Conservation (phyloP, 140 eudicot species). For the Stevia rebaudiana region DNA sequence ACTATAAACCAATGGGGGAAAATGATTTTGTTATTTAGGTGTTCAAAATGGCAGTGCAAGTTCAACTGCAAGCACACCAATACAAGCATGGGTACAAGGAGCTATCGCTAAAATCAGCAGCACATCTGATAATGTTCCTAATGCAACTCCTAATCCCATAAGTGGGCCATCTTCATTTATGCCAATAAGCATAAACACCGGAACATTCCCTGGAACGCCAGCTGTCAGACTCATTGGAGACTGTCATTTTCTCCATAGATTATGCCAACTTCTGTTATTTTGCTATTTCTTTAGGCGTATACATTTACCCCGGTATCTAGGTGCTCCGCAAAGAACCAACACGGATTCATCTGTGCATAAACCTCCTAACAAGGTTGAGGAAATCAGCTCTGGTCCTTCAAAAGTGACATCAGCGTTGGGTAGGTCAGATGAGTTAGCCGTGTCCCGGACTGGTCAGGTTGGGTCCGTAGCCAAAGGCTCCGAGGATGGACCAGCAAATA, state of each 20-base stretch:
- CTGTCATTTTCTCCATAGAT: slow-evolving; percentile 88
- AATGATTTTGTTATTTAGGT: slow-evolving; percentile 41
- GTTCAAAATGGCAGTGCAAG: slow-evolving; percentile 71
- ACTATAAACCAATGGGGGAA: neutral
- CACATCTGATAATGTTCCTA: slow-evolving; percentile 71
- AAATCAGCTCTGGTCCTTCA: slow-evolving; percentile 44
- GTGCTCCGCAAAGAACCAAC: slow-evolving; percentile 67
- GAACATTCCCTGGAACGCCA: slow-evolving; percentile 98
- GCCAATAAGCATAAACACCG: slow-evolving; percentile 95
- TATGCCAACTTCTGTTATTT: slow-evolving; percentile 86
- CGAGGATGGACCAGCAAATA: slow-evolving; percentile 73
- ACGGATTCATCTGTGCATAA: slow-evolving; percentile 53
- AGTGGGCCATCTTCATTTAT: slow-evolving; percentile 80
- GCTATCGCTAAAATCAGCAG: slow-evolving; percentile 95
- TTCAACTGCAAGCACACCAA: slow-evolving; percentile 80
- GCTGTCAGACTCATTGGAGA: slow-evolving; percentile 98
- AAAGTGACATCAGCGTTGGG: slow-evolving; percentile 46
- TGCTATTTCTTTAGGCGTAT: slow-evolving; percentile 86
- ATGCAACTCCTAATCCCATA: slow-evolving; percentile 66
- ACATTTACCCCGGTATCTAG: slow-evolving; percentile 58
- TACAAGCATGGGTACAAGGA: slow-evolving; percentile 99
- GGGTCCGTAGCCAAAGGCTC: slow-evolving; percentile 60
- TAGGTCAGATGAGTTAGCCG: slow-evolving; percentile 57
- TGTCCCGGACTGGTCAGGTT: slow-evolving; percentile 51
- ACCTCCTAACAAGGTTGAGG: slow-evolving; percentile 77